These are phyloP conservation scores for Microdochium paspali DNA, from an alignment of 2,329 filamentous ascomycete species.

Conservation along the genomic window DNA sequence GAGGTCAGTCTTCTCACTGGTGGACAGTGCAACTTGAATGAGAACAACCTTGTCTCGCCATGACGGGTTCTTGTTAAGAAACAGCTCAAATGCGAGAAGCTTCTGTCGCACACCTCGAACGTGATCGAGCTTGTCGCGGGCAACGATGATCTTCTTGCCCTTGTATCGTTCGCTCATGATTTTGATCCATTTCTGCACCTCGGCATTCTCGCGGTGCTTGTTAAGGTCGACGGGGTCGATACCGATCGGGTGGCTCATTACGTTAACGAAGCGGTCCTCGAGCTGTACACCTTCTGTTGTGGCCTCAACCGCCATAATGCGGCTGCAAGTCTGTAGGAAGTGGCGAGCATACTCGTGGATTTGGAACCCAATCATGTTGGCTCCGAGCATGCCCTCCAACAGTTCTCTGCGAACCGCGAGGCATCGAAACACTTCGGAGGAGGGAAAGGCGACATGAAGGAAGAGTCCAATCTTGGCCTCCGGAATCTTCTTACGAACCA, in stretches of 20 bases:
- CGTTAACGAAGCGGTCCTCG: constrained; percentile 88
- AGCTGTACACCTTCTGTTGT: constrained; percentile 81
- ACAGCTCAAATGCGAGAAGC: constrained; percentile 82
- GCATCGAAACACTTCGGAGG: constrained; percentile 91
- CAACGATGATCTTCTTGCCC: constrained; percentile 84
- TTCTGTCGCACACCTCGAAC: constrained; percentile 91
- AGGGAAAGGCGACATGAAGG: constrained; percentile 89
- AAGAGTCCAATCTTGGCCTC: constrained; percentile 96
- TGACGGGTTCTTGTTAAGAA: constrained; percentile 86
- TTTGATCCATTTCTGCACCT: constrained; percentile 70
- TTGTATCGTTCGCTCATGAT: constrained; percentile 77
- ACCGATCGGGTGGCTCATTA: constrained; percentile 77
- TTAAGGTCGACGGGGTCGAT: constrained; percentile 76
- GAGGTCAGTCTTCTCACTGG: constrained; percentile 78
- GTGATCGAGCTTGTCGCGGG: constrained; percentile 87
- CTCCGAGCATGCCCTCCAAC: constrained; percentile 84
- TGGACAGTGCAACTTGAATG: constrained; percentile 88
- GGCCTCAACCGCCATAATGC: constrained; percentile 81
- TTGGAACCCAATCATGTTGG: constrained; percentile 89
- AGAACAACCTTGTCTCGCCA: constrained; percentile 83
- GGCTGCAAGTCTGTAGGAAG: constrained; percentile 91
- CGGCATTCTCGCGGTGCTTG: constrained; percentile 58
- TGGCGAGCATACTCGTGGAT: constrained; percentile 88
- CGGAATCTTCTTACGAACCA: constrained; percentile 83
- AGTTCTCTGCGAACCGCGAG: constrained; percentile 79